These are phyloP conservation scores for Kuraishia cidri DNA, from an alignment of 805 yeast genomes.

Conservation along the genomic window DNA sequence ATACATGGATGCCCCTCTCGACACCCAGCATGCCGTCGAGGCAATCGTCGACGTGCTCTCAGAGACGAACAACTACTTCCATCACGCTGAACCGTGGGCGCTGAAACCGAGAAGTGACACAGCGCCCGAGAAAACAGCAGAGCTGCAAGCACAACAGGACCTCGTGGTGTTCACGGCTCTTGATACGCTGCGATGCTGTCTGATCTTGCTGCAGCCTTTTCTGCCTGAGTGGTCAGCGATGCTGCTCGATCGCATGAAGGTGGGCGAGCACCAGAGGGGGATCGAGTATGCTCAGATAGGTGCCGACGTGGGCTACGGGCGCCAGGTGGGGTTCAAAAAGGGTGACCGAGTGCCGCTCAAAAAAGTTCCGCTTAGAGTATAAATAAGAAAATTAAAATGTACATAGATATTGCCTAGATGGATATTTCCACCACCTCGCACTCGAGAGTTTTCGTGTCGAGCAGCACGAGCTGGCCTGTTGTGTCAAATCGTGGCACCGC, in stretches of 20 bases:
- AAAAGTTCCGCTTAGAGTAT: constrained; percentile 8
- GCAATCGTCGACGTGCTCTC: too few species aligned
- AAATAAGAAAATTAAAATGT: constrained; percentile 1
- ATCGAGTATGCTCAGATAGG: constrained; percentile 41
- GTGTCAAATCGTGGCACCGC: constrained; percentile 62
- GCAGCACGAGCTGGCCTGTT: constrained; percentile 55
- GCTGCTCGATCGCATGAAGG: constrained; percentile 58
- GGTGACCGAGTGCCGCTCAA: constrained; percentile 21
- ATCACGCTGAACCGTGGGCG: too few species aligned
- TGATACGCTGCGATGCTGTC: constrained; percentile 59
- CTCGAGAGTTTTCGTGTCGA: constrained; percentile 50
- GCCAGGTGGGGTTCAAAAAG: constrained; percentile 22
- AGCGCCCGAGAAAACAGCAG: too few species aligned
- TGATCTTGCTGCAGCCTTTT: constrained; percentile 64
- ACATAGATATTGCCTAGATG: constrained; percentile 2
- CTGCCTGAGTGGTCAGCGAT: constrained; percentile 55
- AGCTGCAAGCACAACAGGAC: too few species aligned
- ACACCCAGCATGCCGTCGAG: too few species aligned
- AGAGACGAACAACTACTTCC: too few species aligned
- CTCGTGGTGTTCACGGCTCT: constrained; percentile 53
- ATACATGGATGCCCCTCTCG: too few species aligned
- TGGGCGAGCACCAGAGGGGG: constrained; percentile 29
- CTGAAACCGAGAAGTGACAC: too few species aligned
- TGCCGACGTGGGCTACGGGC: constrained; percentile 54
- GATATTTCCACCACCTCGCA: constrained; percentile 40